Conservation (phyloP, 129 eudicot species). For the Chrysanthemum lavandulifolium region DNA sequence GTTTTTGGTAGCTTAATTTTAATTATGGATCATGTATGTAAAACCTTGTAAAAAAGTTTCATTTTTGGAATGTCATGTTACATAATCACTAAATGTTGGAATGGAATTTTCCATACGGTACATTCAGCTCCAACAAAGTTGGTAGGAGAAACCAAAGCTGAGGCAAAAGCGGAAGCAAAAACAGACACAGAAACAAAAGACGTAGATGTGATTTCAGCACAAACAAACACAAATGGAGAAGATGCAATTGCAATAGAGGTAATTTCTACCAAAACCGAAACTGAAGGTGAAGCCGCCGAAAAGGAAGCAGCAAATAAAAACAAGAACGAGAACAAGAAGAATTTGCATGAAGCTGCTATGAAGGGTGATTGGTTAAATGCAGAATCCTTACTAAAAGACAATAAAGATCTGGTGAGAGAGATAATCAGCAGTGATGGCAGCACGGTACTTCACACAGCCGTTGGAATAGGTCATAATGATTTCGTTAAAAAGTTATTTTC, state of each 20-base stretch:
- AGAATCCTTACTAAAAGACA: neutral
- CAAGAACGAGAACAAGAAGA: neutral
- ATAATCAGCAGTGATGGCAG: neutral
- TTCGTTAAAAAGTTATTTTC: neutral
- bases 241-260: neutral
- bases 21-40: too few relatives aligned
- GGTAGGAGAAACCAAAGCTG: too few relatives aligned
- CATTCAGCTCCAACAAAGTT: neutral
- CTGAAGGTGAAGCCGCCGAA: neutral
- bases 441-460: constrained; percentile 12
- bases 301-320: neutral
- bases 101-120: too few relatives aligned
- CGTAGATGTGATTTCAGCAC: neutral
- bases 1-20: too few relatives aligned
- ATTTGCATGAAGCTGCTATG: neutral
- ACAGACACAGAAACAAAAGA: neutral
- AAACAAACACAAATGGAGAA: neutral
- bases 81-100: too few relatives aligned
- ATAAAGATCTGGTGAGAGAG: neutral
- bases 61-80: too few relatives aligned
- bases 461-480: neutral
- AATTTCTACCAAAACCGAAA: neutral
- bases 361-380: neutral
- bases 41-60: too few relatives aligned
- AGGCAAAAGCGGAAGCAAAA: neutral